A percentile compares a stretch with the other conserved stretches of the same genome.
phyloP scores from a whole-genome alignment of 345 rosid species.

The Microthlaspi erraticum region DNA sequence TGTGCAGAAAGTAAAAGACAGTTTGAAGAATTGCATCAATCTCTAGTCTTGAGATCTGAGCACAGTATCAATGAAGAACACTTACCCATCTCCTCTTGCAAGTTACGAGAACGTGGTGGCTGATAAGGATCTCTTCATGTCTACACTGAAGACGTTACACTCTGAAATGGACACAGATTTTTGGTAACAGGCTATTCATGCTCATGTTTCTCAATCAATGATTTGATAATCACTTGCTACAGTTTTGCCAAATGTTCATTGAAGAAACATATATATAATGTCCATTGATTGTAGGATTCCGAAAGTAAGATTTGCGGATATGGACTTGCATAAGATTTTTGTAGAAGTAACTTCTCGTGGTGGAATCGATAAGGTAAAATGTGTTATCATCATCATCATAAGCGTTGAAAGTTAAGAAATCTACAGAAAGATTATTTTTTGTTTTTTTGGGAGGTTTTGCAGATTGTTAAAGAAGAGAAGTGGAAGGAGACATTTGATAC shows the following conservation, averaged over 20 bases:
- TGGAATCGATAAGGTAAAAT: conserved; percentile 4
- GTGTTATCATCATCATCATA: not conserved
- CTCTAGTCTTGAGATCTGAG: not conserved
- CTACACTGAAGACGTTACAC: not conserved
- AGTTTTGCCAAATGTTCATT: not conserved
- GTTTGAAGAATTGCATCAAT: not conserved
- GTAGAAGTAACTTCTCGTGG: not conserved
- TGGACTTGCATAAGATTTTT: conserved; percentile 13
- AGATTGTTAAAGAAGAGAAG: conserved; percentile 1
- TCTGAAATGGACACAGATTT: not conserved
- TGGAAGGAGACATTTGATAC: not conserved
- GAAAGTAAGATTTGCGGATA: not conserved
- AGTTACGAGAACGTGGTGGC: not conserved
- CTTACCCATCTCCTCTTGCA: not conserved
- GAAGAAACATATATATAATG: not conserved
- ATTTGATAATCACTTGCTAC: not conserved
- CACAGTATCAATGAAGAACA: not conserved
- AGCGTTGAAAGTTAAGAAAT: not conserved
- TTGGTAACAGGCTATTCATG: not conserved
- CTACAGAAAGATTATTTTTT: not conserved
- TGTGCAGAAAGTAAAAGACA: not conserved
- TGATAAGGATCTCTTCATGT: conserved; percentile 6
- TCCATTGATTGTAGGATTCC: not conserved
- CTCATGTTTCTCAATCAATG: not conserved
- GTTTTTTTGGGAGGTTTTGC: not conserved